Evolutionary conservation across 257 asterid genomes (phyloP).

Genomic region (Solanum virginianum): DNA sequence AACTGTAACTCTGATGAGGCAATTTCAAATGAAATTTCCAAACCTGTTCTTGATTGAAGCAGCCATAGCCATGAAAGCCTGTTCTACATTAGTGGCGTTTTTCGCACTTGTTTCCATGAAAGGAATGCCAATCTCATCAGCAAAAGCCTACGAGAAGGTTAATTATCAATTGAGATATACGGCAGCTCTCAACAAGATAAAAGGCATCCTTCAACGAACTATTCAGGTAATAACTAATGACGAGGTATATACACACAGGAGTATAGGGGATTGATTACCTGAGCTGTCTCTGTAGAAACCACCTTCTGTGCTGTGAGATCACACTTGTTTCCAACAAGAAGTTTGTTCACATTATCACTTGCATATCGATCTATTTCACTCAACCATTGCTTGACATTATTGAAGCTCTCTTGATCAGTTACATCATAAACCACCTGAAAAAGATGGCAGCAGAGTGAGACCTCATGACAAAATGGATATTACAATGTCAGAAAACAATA

Average conservation of each 20-base stretch:
- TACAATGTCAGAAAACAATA: not conserved
- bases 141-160: constrained; percentile 21
- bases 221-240: not conserved
- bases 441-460: not conserved
- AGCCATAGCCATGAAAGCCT: constrained; percentile 43
- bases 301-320: constrained; percentile 80
- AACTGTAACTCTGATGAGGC: not conserved
- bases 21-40: not conserved
- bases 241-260: not conserved
- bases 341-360: constrained; percentile 86
- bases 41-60: constrained; percentile 33
- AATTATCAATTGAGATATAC: not conserved
- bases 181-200: not conserved
- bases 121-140: constrained; percentile 38
- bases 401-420: constrained; percentile 86
- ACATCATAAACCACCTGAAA: constrained; percentile 81
- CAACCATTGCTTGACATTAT: constrained; percentile 83
- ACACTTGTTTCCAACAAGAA: constrained; percentile 76
- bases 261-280: constrained; percentile 29
- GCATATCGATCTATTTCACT: constrained; percentile 87
- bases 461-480: not conserved
- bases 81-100: constrained; percentile 26
- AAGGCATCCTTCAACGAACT: not conserved
- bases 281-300: constrained; percentile 63
- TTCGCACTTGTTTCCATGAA: constrained; percentile 42